Evolutionary conservation across 805 yeast genomes (phyloP), one percentile per base, ranked within the genome.

Genomic region (Komagataella pastoris): DNA sequence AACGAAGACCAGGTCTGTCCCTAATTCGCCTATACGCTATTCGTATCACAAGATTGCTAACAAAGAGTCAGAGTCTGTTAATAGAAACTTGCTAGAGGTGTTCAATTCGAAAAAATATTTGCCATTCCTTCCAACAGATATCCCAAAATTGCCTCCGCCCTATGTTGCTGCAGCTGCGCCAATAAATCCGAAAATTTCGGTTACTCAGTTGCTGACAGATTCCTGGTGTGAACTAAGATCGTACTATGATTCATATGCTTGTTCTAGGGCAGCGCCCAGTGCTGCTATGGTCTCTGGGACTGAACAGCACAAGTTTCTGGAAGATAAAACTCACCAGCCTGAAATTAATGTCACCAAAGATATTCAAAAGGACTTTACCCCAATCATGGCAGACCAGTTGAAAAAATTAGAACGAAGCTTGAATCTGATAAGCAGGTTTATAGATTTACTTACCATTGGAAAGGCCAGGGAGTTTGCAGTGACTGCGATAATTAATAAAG

Each of bases 221-320:
- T 64, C 72, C 14, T 85, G 88, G 86, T 85, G 93, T 67, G 91
- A 85, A 62, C 64, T 85, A 48, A 66, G 79, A 46, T 71, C 67
- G 17, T 71, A 74, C 53, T 85, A 79, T 59, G 70, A 72, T 21
- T 59, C 79, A 0, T 84, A 76, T 56, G 66, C 81, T 0, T 71
- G 73, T 5, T 52, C 49, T 7, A 64, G 62, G 2, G 58, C 58
- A 2, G 61, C 57, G 36, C 63, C 63, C 19, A 74, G 74, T 3
- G 56, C 54, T 2, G 71, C 74, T 2, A 73, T 83, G 70, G 52
- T 53, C 2, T 55, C 65, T 10, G 91, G 91, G 0, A 59, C 65
- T 4, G 58, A 57, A 30, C 67, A 67, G 3, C 90, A 85, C 62
- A 59, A 61, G 24, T 57, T 57, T 36, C 61, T 81, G 17, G 88